Evolutionary conservation across 108 stramenopile genomes (phyloP).

Genomic region (Fistulifera pelliculosa): DNA sequence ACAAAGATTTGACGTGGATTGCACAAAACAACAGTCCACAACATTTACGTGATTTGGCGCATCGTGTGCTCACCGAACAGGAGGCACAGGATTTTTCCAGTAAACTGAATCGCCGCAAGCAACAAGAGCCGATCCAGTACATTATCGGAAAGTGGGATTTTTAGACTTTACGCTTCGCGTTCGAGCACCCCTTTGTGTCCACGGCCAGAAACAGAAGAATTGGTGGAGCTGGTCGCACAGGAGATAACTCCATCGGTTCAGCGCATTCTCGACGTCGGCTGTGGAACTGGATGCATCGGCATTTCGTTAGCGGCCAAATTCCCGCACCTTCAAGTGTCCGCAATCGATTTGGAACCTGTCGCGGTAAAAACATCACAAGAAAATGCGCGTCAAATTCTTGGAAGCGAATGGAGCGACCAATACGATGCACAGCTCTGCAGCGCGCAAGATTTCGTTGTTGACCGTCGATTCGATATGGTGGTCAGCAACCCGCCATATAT

Average conservation of each 20-base stretch:
- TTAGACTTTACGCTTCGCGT: slow-evolving; percentile 56
- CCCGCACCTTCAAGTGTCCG: slow-evolving; percentile 41
- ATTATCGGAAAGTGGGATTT: slow-evolving; percentile 94
- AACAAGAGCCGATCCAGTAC: slow-evolving; percentile 88
- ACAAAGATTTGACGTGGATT: slow-evolving; percentile 28
- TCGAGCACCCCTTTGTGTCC: slow-evolving; percentile 78
- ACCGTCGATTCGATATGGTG: slow-evolving; percentile 67
- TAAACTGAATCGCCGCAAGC: slow-evolving; percentile 36
- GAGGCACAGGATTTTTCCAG: slow-evolving; percentile 24
- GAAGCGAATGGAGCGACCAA: background rate
- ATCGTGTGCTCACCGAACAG: slow-evolving; percentile 27
- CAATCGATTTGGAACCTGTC: slow-evolving; percentile 69
- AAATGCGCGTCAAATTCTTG: slow-evolving; percentile 59
- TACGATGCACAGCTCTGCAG: slow-evolving; percentile 27
- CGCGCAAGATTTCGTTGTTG: slow-evolving; percentile 34
- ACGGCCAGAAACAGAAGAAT: slow-evolving; percentile 92
- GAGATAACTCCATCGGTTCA: slow-evolving; percentile 21
- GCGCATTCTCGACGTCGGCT: slow-evolving; percentile 83
- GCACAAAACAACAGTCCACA: background rate
- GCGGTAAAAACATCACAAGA: slow-evolving; percentile 69
- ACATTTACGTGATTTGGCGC: slow-evolving; percentile 7
- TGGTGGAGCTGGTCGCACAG: slow-evolving; percentile 60
- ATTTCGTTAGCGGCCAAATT: slow-evolving; percentile 62
- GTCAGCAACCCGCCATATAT: slow-evolving; percentile 96
- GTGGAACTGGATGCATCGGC: slow-evolving; percentile 91